Evolutionary conservation across 768 basidiomycete genomes (phyloP), one percentile per base, ranked within the genome.

Genomic region (Pisolithus tinctorius): DNA sequence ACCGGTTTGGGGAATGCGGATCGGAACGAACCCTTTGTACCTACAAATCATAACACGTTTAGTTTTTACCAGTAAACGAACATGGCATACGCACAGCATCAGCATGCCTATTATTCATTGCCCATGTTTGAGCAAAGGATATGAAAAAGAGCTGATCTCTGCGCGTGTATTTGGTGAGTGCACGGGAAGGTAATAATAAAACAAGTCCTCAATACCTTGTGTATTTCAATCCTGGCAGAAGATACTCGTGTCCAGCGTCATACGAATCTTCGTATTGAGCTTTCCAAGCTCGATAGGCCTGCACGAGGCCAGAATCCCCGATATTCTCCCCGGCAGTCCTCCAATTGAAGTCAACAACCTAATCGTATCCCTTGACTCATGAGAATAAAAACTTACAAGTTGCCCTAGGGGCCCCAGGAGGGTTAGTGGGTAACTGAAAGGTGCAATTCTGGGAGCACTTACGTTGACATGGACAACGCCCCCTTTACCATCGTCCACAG

Each of bases 71-170:
- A 48, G 44, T 34, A 13, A 34, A 50, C 29, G 55, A 30, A 23
- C 44, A 27, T 41, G 44, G 25, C 13, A 38, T 6, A 73, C 81
- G 56, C 57, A 88, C 86, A 25, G 86, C 86, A 26, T 86, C 80
- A 41, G 81, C 84, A 25, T 88, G 79, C 55, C 86, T 90, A 68
- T 85, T 87, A 59, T 82, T 83, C 61, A 81, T 77, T 0, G 85
- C 90, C 91, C 91, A 95, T n/a, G 87, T 82, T 26, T 87, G 80
- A 13, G 81, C 93, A 61, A 89, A 94, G 2, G 90, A 80, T 50
- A 97, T 81, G 74, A 96, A 97, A 73, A 97, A 97, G 27, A 97
- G 69, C 72, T 97, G 94, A 38, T 96, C 94, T 52, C 87, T 88
- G 60, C 26, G 31, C 47, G 54, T 42, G 20, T 0, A 34, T n/a